These are phyloP conservation scores for Colletotrichum noveboracense DNA, from an alignment of 2,329 filamentous ascomycete genomes.

Conservation along the genomic window DNA sequence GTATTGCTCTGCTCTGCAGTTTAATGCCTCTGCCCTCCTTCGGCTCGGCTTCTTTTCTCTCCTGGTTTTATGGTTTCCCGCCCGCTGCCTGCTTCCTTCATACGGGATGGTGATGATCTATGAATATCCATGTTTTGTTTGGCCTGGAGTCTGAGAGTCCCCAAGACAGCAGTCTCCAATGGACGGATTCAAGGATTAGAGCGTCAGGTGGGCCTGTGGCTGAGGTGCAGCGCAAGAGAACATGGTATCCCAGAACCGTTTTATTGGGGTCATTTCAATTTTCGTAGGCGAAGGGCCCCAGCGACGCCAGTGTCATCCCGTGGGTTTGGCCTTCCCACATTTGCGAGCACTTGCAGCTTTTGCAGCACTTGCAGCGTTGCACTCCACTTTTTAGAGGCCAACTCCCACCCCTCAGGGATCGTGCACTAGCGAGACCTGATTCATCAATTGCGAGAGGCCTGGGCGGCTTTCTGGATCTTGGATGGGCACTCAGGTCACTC, in stretches of 20 bases:
- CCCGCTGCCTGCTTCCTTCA: neutral
- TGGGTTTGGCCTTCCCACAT: neutral
- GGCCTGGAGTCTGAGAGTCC: neutral
- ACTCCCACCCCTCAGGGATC: constrained; percentile 1
- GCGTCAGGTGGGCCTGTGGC: neutral
- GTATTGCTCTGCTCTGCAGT: neutral
- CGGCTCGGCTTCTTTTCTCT: neutral
- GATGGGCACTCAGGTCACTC: neutral
- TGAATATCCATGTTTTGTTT: neutral
- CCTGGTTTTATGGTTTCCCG: neutral
- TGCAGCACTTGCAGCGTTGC: neutral
- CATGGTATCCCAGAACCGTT: constrained; percentile 1
- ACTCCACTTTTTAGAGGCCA: constrained; percentile 18
- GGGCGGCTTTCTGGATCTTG: constrained; percentile 4
- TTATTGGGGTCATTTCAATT: constrained; percentile 10
- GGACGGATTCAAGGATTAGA: neutral
- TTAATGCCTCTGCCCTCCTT: neutral
- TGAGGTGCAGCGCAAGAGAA: neutral
- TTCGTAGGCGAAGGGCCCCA: neutral
- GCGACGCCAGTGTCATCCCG: neutral
- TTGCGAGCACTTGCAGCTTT: constrained; percentile 1
- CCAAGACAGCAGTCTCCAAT: neutral
- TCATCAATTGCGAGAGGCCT: constrained; percentile 10
- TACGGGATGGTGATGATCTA: neutral
- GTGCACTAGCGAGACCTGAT: constrained; percentile 8